Percentiles rank a stretch among this genome's conserved stretches.
phyloP scores from a whole-genome alignment of 352 stramenopile genomes.

The Globisporangium okanoganense region DNA sequence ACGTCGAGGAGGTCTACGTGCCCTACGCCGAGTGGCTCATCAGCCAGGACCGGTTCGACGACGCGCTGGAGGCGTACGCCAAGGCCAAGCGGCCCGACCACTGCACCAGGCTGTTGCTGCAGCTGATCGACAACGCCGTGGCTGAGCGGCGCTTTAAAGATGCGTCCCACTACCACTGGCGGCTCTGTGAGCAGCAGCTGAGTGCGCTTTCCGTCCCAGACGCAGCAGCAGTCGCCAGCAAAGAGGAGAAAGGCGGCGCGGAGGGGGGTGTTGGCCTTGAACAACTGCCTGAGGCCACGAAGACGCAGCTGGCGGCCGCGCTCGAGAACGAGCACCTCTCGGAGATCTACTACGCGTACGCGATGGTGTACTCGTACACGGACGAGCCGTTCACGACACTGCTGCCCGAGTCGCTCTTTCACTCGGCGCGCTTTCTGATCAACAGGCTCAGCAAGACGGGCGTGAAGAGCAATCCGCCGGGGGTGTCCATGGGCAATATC shows the following conservation, averaged over 20 bases:
- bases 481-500: constrained; percentile 88
- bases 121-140: constrained; percentile 90
- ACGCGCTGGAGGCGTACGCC: constrained; percentile 90
- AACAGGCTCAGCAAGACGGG: constrained; percentile 73
- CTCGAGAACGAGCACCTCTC: constrained; percentile 72
- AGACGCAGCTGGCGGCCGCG: constrained; percentile 30
- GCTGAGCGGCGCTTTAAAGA: constrained; percentile 85
- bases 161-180: constrained; percentile 92
- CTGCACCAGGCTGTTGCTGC: constrained; percentile 74
- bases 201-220: constrained; percentile 25
- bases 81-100: constrained; percentile 79
- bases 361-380: constrained; percentile 91
- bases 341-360: constrained; percentile 93
- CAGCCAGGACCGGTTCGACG: constrained; percentile 90
- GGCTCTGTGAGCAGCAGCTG: constrained; percentile 85
- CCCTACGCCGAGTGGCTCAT: constrained; percentile 93
- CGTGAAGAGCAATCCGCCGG: constrained; percentile 39
- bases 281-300: constrained; percentile 19
- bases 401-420: constrained; percentile 90
- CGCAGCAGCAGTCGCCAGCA: constrained; percentile 11
- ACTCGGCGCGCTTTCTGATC: constrained; percentile 90
- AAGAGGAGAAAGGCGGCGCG: neutral
- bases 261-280: neutral
- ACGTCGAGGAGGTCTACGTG: constrained; percentile 89
- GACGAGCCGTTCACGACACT: constrained; percentile 93